phyloP scores from a whole-genome alignment of 352 stramenopile genomes.

The Pythium diclinum region DNA sequence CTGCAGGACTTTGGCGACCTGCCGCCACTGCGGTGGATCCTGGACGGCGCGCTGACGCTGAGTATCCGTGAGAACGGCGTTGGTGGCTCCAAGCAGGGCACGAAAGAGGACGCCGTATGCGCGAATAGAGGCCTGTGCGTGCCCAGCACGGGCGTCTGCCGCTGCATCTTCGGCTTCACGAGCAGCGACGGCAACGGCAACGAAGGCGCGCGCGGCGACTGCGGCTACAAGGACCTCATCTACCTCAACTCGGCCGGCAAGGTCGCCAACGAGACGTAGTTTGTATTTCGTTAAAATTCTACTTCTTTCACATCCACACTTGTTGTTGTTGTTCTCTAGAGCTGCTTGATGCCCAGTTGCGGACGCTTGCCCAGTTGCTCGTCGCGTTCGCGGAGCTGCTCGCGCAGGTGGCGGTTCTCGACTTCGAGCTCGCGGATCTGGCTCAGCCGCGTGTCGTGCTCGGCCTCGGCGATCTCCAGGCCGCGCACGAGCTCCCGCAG shows the following conservation, averaged over 20 bases:
- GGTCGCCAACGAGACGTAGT: slow-evolving; percentile 49
- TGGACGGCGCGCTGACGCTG: slow-evolving; percentile 59
- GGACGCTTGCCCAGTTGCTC: slow-evolving; percentile 28
- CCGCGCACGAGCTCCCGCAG: slow-evolving; percentile 69
- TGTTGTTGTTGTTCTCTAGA: slow-evolving; percentile 16
- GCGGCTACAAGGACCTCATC: slow-evolving; percentile 78
- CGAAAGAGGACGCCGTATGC: slow-evolving; percentile 65
- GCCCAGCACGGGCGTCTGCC: slow-evolving; percentile 47
- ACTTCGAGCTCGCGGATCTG: slow-evolving; percentile 69
- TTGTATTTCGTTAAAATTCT: slow-evolving; percentile 3
- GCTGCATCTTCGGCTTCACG: slow-evolving; percentile 70
- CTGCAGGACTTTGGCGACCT: slow-evolving; percentile 64
- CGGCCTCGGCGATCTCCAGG: slow-evolving; percentile 65
- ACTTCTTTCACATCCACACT: slow-evolving; percentile 1
- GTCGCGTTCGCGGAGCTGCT: slow-evolving; percentile 42
- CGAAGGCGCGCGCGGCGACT: slow-evolving; percentile 87
- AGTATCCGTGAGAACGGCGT: slow-evolving; percentile 45
- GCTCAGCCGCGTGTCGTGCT: slow-evolving; percentile 72
- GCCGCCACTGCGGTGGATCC: slow-evolving; percentile 54
- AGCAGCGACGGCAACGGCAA: slow-evolving; percentile 79
- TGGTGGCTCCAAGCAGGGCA: slow-evolving; percentile 43
- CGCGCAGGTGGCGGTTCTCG: slow-evolving; percentile 54
- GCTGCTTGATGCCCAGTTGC: slow-evolving; percentile 5
- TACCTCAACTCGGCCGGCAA: slow-evolving; percentile 70
- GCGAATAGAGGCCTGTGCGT: slow-evolving; percentile 60